Percentiles rank a stretch among this genome's conserved stretches.
Evolutionary conservation across 805 yeast species (phyloP).

Genomic region (Lachancea waltii): DNA sequence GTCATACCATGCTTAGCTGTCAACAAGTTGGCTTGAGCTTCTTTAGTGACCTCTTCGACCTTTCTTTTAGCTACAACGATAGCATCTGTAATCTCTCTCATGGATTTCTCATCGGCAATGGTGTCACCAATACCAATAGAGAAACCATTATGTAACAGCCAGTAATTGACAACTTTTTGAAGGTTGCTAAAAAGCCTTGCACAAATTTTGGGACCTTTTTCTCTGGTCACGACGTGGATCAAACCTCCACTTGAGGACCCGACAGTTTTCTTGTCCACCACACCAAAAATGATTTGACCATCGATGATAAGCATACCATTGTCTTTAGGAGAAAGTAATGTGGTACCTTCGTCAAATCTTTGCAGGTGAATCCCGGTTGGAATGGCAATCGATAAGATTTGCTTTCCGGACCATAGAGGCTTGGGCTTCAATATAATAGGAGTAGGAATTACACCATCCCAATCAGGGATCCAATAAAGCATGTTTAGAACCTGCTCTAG

Average conservation of each 20-base stretch:
- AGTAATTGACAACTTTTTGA: slow-evolving; percentile 91
- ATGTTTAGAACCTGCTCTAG: slow-evolving; percentile 94
- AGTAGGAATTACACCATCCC: slow-evolving; percentile 97
- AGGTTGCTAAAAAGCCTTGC: slow-evolving; percentile 86
- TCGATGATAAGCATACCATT: slow-evolving; percentile 92
- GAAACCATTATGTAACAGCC: slow-evolving; percentile 95
- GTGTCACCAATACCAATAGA: slow-evolving; percentile 99
- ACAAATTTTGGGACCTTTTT: slow-evolving; percentile 88
- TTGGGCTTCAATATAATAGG: slow-evolving; percentile 93
- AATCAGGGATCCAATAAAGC: slow-evolving; percentile 94
- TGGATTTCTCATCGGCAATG: slow-evolving; percentile 94
- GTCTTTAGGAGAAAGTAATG: slow-evolving; percentile 79
- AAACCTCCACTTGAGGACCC: slow-evolving; percentile 99
- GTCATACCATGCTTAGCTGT: slow-evolving; percentile 99
- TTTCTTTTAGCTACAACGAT: slow-evolving; percentile 88
- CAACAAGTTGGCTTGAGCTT: slow-evolving; percentile 82
- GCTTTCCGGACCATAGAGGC: slow-evolving; percentile 98
- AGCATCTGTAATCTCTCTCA: slow-evolving; percentile 88
- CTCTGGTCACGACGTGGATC: slow-evolving; percentile 95
- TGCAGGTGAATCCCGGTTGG: slow-evolving; percentile 95
- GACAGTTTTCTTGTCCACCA: slow-evolving; percentile 94
- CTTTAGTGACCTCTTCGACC: slow-evolving; percentile 88
- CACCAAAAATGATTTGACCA: slow-evolving; percentile 97
- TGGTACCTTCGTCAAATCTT: slow-evolving; percentile 85
- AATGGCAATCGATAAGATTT: slow-evolving; percentile 82